Conservation (phyloP, 768 basidiomycete genomes). For the Nidula microcarpa region DNA sequence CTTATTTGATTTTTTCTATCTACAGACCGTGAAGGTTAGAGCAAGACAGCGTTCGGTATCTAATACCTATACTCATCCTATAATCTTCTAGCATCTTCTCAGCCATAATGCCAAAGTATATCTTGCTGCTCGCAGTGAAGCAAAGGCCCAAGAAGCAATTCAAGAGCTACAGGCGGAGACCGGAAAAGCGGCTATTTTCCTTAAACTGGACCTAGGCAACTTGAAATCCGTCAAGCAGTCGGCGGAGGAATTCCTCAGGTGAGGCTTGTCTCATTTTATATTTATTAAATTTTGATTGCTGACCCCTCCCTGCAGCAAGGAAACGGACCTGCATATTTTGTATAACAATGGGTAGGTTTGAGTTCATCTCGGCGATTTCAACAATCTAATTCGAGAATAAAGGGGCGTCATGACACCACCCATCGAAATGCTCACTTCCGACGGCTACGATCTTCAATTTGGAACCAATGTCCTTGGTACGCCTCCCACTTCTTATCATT, state of each 20-base stretch:
- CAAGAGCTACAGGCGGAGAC: slow-evolving; percentile 28
- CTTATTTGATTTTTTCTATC: background rate
- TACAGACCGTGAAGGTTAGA: too few relatives aligned
- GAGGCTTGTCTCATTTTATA: background rate
- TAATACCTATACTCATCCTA: background rate
- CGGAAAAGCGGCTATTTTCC: slow-evolving; percentile 28
- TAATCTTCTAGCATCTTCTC: background rate
- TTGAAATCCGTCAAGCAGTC: slow-evolving; percentile 27
- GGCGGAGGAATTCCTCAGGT: slow-evolving; percentile 28
- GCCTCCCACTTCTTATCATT: background rate
- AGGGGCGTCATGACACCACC: background rate
- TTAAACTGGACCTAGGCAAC: slow-evolving; percentile 34
- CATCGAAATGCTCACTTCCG: background rate
- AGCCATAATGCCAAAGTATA: background rate
- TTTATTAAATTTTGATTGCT: background rate
- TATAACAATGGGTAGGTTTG: background rate
- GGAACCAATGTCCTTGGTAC: slow-evolving; percentile 53
- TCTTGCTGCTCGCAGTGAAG: background rate
- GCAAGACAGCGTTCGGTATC: too few relatives aligned
- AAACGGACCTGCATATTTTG: too few relatives aligned
- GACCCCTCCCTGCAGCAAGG: background rate
- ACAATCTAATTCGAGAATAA: background rate
- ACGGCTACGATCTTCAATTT: slow-evolving; percentile 56
- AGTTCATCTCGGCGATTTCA: too few relatives aligned
- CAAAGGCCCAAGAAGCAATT: slow-evolving; percentile 16